Evolutionary conservation across 1,139 yeast genomes (phyloP).

Genomic region (Scheffersomyces parashehatae): DNA sequence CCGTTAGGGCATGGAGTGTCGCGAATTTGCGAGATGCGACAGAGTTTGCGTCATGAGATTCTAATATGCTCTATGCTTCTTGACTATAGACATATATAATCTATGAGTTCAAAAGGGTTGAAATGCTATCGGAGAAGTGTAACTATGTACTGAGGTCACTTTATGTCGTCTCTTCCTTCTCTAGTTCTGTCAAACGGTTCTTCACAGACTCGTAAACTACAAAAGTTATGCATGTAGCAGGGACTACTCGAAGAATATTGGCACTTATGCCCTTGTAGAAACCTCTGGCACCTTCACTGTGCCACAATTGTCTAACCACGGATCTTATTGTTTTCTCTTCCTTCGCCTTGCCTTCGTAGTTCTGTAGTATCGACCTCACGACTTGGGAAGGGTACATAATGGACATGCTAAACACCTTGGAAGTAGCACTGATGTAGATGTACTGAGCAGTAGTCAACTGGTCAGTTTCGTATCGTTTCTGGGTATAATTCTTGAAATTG

Average conservation of each 20-base stretch:
- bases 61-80: too few relatives aligned
- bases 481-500: conserved; percentile 49
- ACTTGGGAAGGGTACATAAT: conserved; percentile 85
- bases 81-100: too few relatives aligned
- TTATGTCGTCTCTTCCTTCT: not conserved
- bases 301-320: conserved; percentile 31
- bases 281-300: conserved; percentile 46
- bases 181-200: conserved; percentile 6
- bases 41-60: not conserved
- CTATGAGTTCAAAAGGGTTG: too few relatives aligned
- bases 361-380: conserved; percentile 75
- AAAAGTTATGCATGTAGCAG: conserved; percentile 75
- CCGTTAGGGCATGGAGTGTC: not conserved
- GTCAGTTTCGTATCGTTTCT: conserved; percentile 7
- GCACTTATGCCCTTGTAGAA: conserved; percentile 77
- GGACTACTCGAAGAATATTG: conserved; percentile 63
- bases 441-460: conserved; percentile 55
- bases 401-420: conserved; percentile 70
- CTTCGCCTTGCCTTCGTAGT: conserved; percentile 27
- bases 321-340: conserved; percentile 16
- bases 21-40: conserved; percentile 1
- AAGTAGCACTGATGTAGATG: conserved; percentile 61
- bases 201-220: conserved; percentile 58
- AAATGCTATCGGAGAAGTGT: too few relatives aligned
- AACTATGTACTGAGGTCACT: too few relatives aligned